Evolutionary conservation across 441 rosid genomes (phyloP).

Genomic region (Pelargonium australe): DNA sequence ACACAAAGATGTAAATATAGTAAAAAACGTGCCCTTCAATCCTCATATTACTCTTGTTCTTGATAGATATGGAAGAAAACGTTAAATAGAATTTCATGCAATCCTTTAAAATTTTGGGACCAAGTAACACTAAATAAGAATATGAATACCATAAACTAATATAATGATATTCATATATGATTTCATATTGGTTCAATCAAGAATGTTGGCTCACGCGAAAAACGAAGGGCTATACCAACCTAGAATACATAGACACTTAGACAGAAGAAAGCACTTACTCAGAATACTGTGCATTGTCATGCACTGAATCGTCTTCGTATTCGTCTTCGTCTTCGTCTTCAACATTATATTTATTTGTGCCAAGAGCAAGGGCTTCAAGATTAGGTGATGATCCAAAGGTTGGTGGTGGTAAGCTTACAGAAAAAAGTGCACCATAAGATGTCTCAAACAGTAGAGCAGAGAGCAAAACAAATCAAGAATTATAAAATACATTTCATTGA

Average conservation of each 20-base stretch:
- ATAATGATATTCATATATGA: not conserved
- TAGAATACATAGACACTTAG: no score
- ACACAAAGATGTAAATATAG: not conserved
- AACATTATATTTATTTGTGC: constrained; percentile 24
- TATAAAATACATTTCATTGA: not conserved
- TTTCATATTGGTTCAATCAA: no score
- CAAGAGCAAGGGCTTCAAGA: constrained; percentile 61
- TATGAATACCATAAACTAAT: no score
- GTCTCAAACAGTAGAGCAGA: not conserved
- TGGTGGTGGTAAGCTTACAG: constrained; percentile 68
- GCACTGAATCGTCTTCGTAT: constrained; percentile 38
- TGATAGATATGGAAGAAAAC: not conserved
- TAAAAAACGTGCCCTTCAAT: not conserved
- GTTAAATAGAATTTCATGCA: not conserved
- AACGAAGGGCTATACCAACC: no score
- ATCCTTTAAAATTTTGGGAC: not conserved
- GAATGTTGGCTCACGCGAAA: no score
- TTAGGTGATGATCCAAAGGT: constrained; percentile 72
- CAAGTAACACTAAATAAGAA: not conserved
- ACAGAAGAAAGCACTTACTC: no score
- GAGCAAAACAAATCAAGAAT: not conserved
- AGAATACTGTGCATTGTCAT: constrained; percentile 49
- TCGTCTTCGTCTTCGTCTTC: no score
- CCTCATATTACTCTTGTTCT: not conserved
- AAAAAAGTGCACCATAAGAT: not conserved